These are phyloP conservation scores for Pseudozyma tsukubaensis DNA, from an alignment of 1,284 basidiomycete species.

Conservation along the genomic window DNA sequence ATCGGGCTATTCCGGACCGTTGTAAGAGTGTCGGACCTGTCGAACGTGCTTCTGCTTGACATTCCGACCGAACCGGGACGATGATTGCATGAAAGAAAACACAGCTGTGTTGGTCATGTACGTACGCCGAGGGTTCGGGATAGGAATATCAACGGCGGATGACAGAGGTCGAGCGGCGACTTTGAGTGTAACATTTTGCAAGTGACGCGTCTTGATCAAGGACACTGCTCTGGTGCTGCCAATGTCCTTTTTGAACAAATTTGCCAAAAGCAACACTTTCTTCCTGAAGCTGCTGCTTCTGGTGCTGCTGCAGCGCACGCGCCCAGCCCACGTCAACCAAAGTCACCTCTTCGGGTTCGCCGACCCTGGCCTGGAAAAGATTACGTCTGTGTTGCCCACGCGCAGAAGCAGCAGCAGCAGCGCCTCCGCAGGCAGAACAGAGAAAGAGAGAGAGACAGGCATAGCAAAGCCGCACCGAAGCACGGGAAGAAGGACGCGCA, in stretches of 20 bases:
- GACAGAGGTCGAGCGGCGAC: too few species aligned
- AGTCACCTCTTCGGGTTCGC: neutral
- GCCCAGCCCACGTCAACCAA: neutral
- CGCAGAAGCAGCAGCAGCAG: neutral
- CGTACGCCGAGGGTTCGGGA: constrained; percentile 11
- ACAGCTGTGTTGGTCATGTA: neutral
- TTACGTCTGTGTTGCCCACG: neutral
- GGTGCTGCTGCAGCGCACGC: neutral
- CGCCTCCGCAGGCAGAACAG: too few species aligned
- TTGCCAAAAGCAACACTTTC: neutral
- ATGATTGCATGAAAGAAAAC: too few species aligned
- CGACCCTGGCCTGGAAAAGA: neutral
- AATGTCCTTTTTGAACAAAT: too few species aligned
- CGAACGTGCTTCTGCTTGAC: neutral
- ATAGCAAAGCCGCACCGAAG: too few species aligned
- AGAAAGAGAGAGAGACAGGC: too few species aligned
- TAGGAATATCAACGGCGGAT: neutral
- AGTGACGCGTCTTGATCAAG: too few species aligned
- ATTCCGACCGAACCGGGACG: neutral
- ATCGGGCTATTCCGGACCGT: neutral
- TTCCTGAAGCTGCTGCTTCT: neutral
- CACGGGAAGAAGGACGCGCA: too few species aligned
- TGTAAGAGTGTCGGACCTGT: neutral
- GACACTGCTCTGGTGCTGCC: too few species aligned
- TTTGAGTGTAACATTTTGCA: too few species aligned